A percentile compares a stretch with the other conserved stretches of the same genome.
Conservation (phyloP, 1,284 basidiomycete species). For the Leccinum glutinopallens region DNA sequence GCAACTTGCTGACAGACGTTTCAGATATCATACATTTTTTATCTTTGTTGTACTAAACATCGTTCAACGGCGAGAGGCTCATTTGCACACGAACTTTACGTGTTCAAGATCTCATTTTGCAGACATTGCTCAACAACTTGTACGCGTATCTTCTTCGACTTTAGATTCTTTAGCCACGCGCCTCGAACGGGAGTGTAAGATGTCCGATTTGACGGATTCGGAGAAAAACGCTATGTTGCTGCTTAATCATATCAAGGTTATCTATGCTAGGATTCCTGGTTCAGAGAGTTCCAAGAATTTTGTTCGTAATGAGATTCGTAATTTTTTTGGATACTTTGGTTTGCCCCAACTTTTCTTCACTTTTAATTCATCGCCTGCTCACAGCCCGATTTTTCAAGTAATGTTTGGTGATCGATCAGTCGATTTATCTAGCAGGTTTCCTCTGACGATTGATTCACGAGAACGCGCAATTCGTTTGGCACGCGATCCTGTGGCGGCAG, state of each 20-base stretch:
- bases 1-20: background rate
- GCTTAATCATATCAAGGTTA: constrained; percentile 13
- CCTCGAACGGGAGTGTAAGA: constrained; percentile 6
- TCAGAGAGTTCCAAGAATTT: constrained; percentile 17
- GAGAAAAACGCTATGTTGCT: constrained; percentile 5
- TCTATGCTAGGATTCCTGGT: constrained; percentile 12
- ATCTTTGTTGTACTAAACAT: constrained; percentile 14
- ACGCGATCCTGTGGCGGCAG: constrained; percentile 15
- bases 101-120: background rate
- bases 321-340: constrained; percentile 17
- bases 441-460: background rate
- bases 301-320: constrained; percentile 14
- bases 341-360: constrained; percentile 18
- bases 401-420: constrained; percentile 16
- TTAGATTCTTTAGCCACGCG: background rate
- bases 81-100: constrained; percentile 9
- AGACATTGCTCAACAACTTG: background rate
- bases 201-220: background rate
- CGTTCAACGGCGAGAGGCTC: constrained; percentile 2
- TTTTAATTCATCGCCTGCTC: constrained; percentile 13
- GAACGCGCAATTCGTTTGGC: constrained; percentile 8
- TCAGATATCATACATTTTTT: constrained; percentile 13
- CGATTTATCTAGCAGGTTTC: constrained; percentile 10
- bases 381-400: constrained; percentile 22
- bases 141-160: background rate